Evolutionary conservation across 208 protist species (phyloP).

Genomic region (Trypanosoma scelopori): DNA sequence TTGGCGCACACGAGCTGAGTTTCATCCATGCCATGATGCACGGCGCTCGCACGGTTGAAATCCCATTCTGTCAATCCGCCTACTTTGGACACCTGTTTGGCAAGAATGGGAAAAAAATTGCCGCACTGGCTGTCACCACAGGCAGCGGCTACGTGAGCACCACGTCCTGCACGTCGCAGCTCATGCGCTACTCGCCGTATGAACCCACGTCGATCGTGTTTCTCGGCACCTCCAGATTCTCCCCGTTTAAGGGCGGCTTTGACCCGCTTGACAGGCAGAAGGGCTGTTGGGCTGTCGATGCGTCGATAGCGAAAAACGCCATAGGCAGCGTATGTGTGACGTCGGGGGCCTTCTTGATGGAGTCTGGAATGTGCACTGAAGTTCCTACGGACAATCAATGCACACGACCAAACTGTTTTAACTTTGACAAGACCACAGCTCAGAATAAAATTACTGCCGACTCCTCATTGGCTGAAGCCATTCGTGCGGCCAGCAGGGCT

Average conservation of each 20-base stretch:
- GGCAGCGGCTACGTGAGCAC: slow-evolving; percentile 55
- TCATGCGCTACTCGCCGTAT: slow-evolving; percentile 25
- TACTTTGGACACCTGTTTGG: slow-evolving; percentile 41
- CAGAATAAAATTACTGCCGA: slow-evolving; percentile 36
- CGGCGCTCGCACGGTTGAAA: slow-evolving; percentile 23
- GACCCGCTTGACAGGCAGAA: slow-evolving; percentile 43
- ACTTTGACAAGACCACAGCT: slow-evolving; percentile 25
- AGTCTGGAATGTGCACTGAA: slow-evolving; percentile 46
- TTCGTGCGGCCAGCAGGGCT: slow-evolving; percentile 36
- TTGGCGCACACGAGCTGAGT: slow-evolving; percentile 43
- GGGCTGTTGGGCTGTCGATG: slow-evolving; percentile 3
- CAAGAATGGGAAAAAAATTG: slow-evolving; percentile 32
- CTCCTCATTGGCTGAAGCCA: slow-evolving; percentile 31
- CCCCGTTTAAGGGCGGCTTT: slow-evolving; percentile 55
- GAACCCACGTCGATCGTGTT: slow-evolving; percentile 36
- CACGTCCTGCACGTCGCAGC: slow-evolving; percentile 46
- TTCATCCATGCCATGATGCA: slow-evolving; percentile 38
- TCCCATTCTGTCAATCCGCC: slow-evolving; percentile 45
- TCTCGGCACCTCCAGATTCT: slow-evolving; percentile 61
- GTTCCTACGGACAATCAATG: slow-evolving; percentile 40
- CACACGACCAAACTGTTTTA: slow-evolving; percentile 47
- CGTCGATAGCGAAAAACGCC: slow-evolving; percentile 21
- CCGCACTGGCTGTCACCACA: slow-evolving; percentile 45
- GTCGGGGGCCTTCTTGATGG: slow-evolving; percentile 40
- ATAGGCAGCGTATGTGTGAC: slow-evolving; percentile 63